Conservation (phyloP, 1,284 basidiomycete genomes). For the Apiotrichum sp. region DNA sequence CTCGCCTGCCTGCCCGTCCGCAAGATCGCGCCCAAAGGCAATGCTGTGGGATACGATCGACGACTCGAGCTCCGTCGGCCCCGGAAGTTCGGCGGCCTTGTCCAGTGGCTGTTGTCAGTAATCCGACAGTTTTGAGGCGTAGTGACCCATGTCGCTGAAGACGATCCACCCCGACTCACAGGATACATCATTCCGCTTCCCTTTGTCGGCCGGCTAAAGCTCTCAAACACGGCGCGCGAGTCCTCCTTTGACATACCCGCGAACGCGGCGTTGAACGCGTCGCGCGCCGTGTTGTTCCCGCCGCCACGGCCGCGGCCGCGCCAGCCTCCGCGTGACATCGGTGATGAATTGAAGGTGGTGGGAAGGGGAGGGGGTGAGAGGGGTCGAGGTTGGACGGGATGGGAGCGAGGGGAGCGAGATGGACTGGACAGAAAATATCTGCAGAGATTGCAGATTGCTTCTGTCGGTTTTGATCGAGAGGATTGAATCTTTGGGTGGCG, state of each 20-base stretch:
- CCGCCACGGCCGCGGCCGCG: constrained; percentile 17
- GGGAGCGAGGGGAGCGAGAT: no score
- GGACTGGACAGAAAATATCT: no score
- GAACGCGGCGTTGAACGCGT: constrained; percentile 20
- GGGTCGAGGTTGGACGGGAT: not conserved
- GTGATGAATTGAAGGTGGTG: not conserved
- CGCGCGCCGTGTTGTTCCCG: constrained; percentile 13
- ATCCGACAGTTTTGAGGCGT: no score
- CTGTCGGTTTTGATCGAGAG: no score
- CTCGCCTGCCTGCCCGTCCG: constrained; percentile 12
- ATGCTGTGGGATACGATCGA: constrained; percentile 22
- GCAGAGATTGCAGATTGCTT: no score
- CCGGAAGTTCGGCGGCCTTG: constrained; percentile 25
- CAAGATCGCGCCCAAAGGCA: constrained; percentile 17
- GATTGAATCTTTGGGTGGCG: no score
- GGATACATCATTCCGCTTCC: constrained; percentile 39
- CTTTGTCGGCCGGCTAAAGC: constrained; percentile 22
- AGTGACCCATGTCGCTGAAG: no score
- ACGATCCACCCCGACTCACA: constrained; percentile 23
- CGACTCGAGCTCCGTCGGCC: constrained; percentile 21
- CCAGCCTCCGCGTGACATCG: constrained; percentile 4
- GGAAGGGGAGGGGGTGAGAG: not conserved
- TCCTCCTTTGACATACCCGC: constrained; percentile 22
- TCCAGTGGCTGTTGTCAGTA: constrained; percentile 24
- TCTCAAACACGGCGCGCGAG: constrained; percentile 16